phyloP scores from a whole-genome alignment of 2,329 filamentous ascomycete genomes.

The Phialemonium atrogriseum region DNA sequence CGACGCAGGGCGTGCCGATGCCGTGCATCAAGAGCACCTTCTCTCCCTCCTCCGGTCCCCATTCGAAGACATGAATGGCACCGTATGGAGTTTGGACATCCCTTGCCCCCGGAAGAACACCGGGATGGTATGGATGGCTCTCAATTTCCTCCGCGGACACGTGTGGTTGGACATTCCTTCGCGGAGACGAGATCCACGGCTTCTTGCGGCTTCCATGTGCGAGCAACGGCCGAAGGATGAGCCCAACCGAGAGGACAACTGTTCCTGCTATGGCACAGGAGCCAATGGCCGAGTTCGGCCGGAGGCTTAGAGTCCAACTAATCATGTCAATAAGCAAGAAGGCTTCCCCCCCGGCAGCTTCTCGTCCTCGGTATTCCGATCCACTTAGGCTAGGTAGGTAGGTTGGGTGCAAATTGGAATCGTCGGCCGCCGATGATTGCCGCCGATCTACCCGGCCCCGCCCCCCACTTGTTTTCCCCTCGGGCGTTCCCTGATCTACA shows the following conservation, averaged over 20 bases:
- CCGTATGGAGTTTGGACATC: slow-evolving; percentile 66
- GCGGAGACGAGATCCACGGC: slow-evolving; percentile 29
- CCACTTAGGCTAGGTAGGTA: no score
- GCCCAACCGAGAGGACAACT: background rate
- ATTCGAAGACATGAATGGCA: slow-evolving; percentile 68
- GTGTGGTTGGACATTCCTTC: slow-evolving; percentile 29
- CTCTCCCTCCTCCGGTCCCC: slow-evolving; percentile 62
- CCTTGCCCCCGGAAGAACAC: slow-evolving; percentile 60
- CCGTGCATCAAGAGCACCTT: slow-evolving; percentile 73
- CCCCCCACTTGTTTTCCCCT: no score
- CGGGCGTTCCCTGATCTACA: no score
- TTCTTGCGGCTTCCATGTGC: slow-evolving; percentile 2
- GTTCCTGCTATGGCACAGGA: no score
- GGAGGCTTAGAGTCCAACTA: background rate
- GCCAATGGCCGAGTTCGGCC: background rate
- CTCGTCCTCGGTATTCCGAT: no score
- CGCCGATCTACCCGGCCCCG: no score
- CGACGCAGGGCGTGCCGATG: slow-evolving; percentile 69
- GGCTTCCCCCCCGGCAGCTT: no score
- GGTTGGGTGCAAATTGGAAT: no score
- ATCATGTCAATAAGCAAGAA: no score
- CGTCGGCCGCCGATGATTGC: no score
- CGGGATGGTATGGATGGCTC: slow-evolving; percentile 55
- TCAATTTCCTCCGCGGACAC: slow-evolving; percentile 27
- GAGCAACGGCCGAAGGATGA: background rate